These are phyloP conservation scores for Begonia loranthoides DNA, from an alignment of 306 rosid species.

Conservation along the genomic window DNA sequence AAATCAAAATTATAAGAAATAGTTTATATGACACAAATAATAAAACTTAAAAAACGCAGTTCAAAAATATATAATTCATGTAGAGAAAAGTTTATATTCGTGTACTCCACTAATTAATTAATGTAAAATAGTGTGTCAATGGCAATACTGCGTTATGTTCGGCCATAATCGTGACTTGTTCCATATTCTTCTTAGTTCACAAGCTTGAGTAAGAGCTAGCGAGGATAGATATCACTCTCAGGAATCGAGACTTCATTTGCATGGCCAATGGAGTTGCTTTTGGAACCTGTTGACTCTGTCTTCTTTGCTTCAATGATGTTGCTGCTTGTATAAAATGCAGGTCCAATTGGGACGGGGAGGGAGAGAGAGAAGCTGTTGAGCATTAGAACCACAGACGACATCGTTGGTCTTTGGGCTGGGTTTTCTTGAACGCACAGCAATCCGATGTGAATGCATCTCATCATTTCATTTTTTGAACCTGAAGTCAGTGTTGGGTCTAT, in stretches of 20 bases:
- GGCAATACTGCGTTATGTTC: no score
- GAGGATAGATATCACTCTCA: background rate
- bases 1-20: no score
- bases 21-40: no score
- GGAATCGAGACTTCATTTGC: background rate
- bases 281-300: background rate
- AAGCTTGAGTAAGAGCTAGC: no score
- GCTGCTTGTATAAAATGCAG: slow-evolving; percentile 10
- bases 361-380: slow-evolving; percentile 8
- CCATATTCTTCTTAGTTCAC: no score
- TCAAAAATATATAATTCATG: no score
- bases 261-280: background rate
- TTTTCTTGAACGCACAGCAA: slow-evolving; percentile 29
- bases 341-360: slow-evolving; percentile 7
- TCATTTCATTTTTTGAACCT: background rate
- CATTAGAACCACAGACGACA: slow-evolving; percentile 10
- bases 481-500: background rate
- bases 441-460: slow-evolving; percentile 21
- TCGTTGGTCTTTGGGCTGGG: slow-evolving; percentile 20
- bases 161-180: no score
- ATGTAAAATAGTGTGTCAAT: no score
- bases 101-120: no score
- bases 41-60: no score
- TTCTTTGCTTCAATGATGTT: background rate
- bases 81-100: no score